phyloP scores from a whole-genome alignment of 192 early-diverging fungal species.

The Entomortierella beljakovae region DNA sequence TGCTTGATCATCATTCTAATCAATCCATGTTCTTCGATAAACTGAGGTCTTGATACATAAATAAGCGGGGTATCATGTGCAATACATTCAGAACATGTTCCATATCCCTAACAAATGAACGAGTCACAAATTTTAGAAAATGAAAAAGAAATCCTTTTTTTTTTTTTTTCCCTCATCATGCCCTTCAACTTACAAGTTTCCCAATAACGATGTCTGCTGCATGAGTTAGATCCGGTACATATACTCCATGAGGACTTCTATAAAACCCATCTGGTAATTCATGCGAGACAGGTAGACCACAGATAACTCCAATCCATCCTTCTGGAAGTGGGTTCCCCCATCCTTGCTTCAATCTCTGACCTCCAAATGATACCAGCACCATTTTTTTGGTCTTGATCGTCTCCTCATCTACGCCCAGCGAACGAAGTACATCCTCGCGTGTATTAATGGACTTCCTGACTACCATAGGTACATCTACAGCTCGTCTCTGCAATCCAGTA shows the following conservation, averaged over 20 bases:
- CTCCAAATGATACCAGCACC: conserved; percentile 65
- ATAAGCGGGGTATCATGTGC: conserved; percentile 67
- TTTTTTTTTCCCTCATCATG: background rate
- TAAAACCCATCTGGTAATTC: conserved; percentile 63
- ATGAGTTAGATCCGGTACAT: conserved; percentile 70
- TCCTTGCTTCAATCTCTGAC: conserved; percentile 61
- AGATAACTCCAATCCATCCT: conserved; percentile 70
- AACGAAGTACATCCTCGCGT: conserved; percentile 56
- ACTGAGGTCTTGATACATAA: conserved; percentile 70
- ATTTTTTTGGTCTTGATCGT: conserved; percentile 62
- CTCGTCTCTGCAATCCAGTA: conserved; percentile 15
- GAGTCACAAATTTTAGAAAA: conserved; percentile 2
- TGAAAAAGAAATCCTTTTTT: background rate
- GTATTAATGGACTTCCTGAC: conserved; percentile 60
- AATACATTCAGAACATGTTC: conserved; percentile 73
- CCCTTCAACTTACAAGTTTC: conserved; percentile 64
- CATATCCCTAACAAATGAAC: conserved; percentile 60
- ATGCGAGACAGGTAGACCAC: conserved; percentile 58
- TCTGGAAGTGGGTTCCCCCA: conserved; percentile 64
- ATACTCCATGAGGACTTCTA: conserved; percentile 63
- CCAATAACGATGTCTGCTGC: conserved; percentile 71
- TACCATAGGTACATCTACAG: conserved; percentile 69
- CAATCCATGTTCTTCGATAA: conserved; percentile 69
- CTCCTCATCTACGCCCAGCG: conserved; percentile 59
- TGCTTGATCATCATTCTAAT: conserved; percentile 66